Base-by-base conservation (phyloP, 805 yeast genomes). In the Teunomyces tritomae region DNA sequence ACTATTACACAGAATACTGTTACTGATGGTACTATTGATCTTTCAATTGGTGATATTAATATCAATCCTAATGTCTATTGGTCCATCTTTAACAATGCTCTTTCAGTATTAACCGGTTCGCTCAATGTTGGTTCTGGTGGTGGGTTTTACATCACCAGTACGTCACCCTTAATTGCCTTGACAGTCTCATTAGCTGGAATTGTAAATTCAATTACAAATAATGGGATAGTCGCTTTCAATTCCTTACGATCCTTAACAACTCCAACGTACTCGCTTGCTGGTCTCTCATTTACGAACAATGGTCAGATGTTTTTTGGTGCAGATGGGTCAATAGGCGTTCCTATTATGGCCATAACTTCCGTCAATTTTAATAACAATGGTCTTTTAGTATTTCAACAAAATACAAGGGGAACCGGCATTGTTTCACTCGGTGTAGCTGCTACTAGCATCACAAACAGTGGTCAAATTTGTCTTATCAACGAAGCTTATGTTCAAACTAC, bases 391-490 rank as follows among this genome's bases (percentile, higher is more conserved):
- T 62, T 61, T 49, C 49, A 47, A 43, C 65, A 63, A 48, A 48
- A 49, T 8, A 36, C 43, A n/a, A 59, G 64, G 49, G 50, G 56
- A 30, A 37, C 53, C 10, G 63, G 61, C 41, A 24, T 52, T 42
- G 63, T 55, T 47, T 50, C 43, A 34, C 59, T 53, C 49, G 56
- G 53, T 34, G 20, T 50, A 11, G 28, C 39, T 9, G 39, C 10
- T 3, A 20, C 27, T 11, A 36, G 39, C n/a, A 36, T 36, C 11
- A 20, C 39, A 17, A 36, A 36, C n/a, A 24, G 14, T 20, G 39
- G 39, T 17, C 39, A 36, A 33, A 49, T 61, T 35, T 65, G 70
- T 54, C 57, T 66, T 37, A 29, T 49, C 43, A 63, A 59, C 36
- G 49, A 55, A 28, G 43, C 43, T 2, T 65, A 58, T 48, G 42